phyloP scores from a whole-genome alignment of 257 asterid species.

The Plectranthus barbatus region DNA sequence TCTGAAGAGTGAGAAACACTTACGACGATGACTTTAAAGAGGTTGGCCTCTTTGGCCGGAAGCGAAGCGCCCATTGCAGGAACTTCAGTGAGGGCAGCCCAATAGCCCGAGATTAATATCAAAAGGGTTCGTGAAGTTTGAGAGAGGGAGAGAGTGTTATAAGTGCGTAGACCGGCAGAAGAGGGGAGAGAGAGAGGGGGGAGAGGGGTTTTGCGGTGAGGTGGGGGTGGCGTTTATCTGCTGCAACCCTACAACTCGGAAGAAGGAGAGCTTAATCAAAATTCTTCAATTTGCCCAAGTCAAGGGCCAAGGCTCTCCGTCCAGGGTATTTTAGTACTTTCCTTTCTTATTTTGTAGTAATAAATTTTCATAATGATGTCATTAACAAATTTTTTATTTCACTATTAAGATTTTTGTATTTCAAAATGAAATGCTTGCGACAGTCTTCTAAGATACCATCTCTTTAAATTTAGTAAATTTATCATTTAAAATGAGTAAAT shows the following conservation, averaged over 20 bases:
- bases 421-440: no score
- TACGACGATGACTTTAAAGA: constrained; percentile 96
- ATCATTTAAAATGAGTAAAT: no score
- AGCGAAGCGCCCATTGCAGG: constrained; percentile 83
- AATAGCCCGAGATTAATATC: constrained; percentile 2
- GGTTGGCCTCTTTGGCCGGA: constrained; percentile 98
- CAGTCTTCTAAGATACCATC: no score
- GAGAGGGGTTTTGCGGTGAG: constrained; percentile 16
- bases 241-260: constrained; percentile 73
- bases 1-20: constrained; percentile 23
- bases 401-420: no score
- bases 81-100: constrained; percentile 8
- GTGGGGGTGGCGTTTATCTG: constrained; percentile 73
- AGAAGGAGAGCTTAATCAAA: neutral
- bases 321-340: no score
- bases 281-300: no score
- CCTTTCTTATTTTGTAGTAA: no score
- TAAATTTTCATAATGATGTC: no score
- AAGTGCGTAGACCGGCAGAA: constrained; percentile 2
- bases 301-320: no score
- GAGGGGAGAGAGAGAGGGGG: constrained; percentile 3
- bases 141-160: constrained; percentile 3
- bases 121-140: constrained; percentile 9
- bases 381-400: no score
- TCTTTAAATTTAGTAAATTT: no score